Conservation (phyloP, 345 rosid species). For the Syzygium aromaticum region DNA sequence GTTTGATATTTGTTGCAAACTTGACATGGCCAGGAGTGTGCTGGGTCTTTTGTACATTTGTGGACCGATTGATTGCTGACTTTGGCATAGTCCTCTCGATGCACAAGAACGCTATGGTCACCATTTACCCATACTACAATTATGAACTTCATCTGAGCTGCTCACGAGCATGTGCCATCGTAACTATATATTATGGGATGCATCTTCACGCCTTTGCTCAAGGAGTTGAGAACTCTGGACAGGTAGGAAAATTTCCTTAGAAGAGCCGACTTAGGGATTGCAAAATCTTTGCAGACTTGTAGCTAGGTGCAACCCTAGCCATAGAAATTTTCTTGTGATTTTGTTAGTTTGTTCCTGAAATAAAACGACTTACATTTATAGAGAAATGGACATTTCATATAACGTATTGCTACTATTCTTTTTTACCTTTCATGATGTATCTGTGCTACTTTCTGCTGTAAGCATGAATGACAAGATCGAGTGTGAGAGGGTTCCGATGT, state of each 20-base stretch:
- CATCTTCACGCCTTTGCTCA: not conserved
- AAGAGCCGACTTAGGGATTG: not conserved
- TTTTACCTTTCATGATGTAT: not conserved
- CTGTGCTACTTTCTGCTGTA: not conserved
- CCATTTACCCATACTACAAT: not conserved
- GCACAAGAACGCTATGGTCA: not conserved
- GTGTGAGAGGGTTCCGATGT: not conserved
- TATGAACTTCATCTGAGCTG: not conserved
- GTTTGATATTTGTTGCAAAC: not conserved
- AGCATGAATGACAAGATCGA: not conserved
- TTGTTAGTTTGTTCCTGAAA: not conserved
- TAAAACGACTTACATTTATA: not conserved
- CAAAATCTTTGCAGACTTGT: not conserved
- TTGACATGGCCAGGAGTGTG: not conserved
- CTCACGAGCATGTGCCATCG: not conserved
- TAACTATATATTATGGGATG: not conserved
- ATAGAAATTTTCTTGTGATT: not conserved
- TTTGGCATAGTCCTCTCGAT: not conserved
- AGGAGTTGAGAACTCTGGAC: not conserved
- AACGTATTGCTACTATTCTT: not conserved
- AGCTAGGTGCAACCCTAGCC: not conserved
- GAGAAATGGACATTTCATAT: not conserved
- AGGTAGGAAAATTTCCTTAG: not conserved
- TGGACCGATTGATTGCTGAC: not conserved
- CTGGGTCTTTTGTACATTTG: not conserved